phyloP scores from a whole-genome alignment of 768 basidiomycete species.

The Favolaschia claudopus region DNA sequence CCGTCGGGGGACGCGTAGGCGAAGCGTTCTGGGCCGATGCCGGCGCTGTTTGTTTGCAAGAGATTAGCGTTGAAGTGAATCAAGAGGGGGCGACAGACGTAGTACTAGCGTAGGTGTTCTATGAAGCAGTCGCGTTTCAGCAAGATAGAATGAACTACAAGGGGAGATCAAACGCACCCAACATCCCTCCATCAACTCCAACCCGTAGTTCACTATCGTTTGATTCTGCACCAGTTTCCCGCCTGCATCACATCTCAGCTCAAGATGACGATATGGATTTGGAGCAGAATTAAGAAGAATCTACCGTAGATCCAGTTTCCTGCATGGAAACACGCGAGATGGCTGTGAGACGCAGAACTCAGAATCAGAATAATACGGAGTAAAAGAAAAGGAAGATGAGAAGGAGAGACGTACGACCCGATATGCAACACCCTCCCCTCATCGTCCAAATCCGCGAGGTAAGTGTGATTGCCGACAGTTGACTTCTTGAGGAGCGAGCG shows the following conservation, averaged over 20 bases:
- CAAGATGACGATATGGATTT: too few species aligned
- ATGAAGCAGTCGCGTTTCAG: too few species aligned
- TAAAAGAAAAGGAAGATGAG: too few species aligned
- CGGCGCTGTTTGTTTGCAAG: too few species aligned
- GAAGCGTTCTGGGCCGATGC: slow-evolving; percentile 59
- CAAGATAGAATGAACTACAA: too few species aligned
- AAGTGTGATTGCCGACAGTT: slow-evolving; percentile 66
- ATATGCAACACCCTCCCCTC: slow-evolving; percentile 54
- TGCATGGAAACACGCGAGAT: slow-evolving; percentile 70
- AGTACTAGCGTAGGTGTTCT: too few species aligned
- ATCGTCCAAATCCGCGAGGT: slow-evolving; percentile 69
- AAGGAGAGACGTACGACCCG: slow-evolving; percentile 54
- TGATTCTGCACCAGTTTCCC: slow-evolving; percentile 57
- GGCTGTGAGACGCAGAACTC: too few species aligned
- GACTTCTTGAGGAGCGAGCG: slow-evolving; percentile 66
- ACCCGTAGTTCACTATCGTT: slow-evolving; percentile 50
- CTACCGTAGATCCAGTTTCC: slow-evolving; percentile 25
- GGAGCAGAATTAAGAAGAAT: too few species aligned
- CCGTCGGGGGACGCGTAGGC: slow-evolving; percentile 52
- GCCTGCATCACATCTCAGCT: slow-evolving; percentile 15
- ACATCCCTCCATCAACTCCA: slow-evolving; percentile 48
- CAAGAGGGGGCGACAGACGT: too few species aligned
- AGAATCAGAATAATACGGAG: too few species aligned
- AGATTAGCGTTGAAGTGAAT: too few species aligned
- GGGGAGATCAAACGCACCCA: too few species aligned